These are phyloP conservation scores for Candida nemodendra DNA, from an alignment of 805 yeast genomes.

Conservation along the genomic window DNA sequence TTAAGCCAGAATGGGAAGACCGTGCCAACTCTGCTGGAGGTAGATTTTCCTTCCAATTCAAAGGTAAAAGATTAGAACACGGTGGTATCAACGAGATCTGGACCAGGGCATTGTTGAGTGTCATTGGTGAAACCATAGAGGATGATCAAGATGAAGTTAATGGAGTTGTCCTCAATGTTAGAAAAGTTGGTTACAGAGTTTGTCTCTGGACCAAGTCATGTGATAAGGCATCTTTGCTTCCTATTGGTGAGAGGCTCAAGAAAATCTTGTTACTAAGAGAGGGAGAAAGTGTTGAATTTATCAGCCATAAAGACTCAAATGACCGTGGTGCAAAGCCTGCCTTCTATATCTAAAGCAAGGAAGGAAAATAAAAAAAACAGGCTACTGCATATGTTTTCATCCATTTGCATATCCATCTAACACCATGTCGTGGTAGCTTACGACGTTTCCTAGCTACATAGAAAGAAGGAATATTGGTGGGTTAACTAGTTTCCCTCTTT, in stretches of 20 bases:
- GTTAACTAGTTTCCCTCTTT: too few species aligned
- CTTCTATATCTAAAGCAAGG: slow-evolving; percentile 17
- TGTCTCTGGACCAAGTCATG: slow-evolving; percentile 92
- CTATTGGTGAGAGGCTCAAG: slow-evolving; percentile 86
- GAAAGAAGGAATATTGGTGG: too few species aligned
- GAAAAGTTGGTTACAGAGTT: slow-evolving; percentile 78
- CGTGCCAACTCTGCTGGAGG: slow-evolving; percentile 85
- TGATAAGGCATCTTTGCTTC: slow-evolving; percentile 57
- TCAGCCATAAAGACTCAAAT: slow-evolving; percentile 55
- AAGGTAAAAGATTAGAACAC: slow-evolving; percentile 46
- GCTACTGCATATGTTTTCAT: background rate
- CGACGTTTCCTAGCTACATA: too few species aligned
- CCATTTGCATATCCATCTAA: background rate
- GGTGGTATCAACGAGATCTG: slow-evolving; percentile 82
- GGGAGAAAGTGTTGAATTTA: slow-evolving; percentile 77
- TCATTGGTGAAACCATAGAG: slow-evolving; percentile 93
- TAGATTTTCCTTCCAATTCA: slow-evolving; percentile 84
- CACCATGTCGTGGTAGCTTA: background rate
- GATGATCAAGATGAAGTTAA: slow-evolving; percentile 82
- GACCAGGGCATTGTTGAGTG: slow-evolving; percentile 84
- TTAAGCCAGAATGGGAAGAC: slow-evolving; percentile 99
- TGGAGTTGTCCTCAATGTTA: slow-evolving; percentile 88
- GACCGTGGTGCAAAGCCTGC: slow-evolving; percentile 31
- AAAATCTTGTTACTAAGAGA: slow-evolving; percentile 74
- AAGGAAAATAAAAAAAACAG: too few species aligned